Conservation (phyloP, 2,329 filamentous ascomycete genomes). For the Ophiosphaerella narmari region DNA sequence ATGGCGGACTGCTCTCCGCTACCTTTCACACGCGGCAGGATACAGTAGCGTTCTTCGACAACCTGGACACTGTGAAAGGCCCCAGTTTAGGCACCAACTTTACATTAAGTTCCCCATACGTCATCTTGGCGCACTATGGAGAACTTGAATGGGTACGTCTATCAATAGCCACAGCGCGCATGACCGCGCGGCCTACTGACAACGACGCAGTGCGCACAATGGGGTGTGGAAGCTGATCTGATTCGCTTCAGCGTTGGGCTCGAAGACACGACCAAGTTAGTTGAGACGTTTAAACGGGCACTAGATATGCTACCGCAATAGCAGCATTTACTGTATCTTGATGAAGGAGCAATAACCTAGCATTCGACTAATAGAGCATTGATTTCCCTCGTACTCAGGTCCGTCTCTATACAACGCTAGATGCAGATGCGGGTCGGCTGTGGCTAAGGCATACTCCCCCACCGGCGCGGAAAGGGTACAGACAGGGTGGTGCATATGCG, state of each 20-base stretch:
- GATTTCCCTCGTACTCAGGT: no score
- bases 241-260: conserved; percentile 88
- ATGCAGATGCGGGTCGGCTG: no score
- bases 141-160: conserved; percentile 82
- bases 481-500: no score
- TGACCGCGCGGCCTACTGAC: conserved; percentile 9
- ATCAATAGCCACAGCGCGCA: background rate
- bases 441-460: no score
- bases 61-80: conserved; percentile 85
- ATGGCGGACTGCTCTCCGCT: conserved; percentile 86
- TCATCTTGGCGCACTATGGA: conserved; percentile 85
- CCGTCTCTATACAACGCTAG: no score
- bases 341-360: background rate
- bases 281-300: conserved; percentile 68
- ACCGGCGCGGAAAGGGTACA: no score
- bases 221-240: conserved; percentile 79
- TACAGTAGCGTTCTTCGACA: conserved; percentile 82
- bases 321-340: background rate
- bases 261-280: conserved; percentile 73
- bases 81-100: conserved; percentile 97
- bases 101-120: conserved; percentile 88
- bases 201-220: conserved; percentile 64
- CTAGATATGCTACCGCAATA: conserved; percentile 59
- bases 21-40: conserved; percentile 73
- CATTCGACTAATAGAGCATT: no score